Evolutionary conservation across 1,284 basidiomycete genomes (phyloP).

Genomic region (Pseudozyma thailandica): DNA sequence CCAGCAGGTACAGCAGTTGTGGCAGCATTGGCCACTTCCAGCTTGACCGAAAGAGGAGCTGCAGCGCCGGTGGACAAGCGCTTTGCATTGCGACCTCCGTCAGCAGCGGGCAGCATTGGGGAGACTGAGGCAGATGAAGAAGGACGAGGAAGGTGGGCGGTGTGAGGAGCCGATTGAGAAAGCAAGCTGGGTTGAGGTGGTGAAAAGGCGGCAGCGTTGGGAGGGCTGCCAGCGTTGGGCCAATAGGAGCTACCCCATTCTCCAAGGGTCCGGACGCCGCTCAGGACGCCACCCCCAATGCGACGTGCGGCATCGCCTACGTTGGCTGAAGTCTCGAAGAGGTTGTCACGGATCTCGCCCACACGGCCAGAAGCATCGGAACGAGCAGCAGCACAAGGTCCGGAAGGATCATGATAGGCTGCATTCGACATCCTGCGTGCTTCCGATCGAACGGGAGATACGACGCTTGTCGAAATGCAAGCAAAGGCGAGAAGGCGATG

Average conservation of each 20-base stretch:
- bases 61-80: slow-evolving; percentile 20
- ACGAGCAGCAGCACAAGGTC: slow-evolving; percentile 3
- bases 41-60: neutral
- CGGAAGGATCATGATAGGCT: slow-evolving; percentile 14
- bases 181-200: slow-evolving; percentile 27
- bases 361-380: slow-evolving; percentile 18
- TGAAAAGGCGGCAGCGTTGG: slow-evolving; percentile 4
- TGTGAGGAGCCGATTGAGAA: slow-evolving; percentile 42
- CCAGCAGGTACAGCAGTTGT: slow-evolving; percentile 1
- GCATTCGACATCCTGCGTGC: slow-evolving; percentile 13
- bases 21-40: slow-evolving; percentile 1
- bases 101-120: slow-evolving; percentile 29
- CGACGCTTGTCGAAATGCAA: slow-evolving; percentile 3
- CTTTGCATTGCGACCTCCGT: slow-evolving; percentile 10
- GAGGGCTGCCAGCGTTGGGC: slow-evolving; percentile 30
- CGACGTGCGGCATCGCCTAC: slow-evolving; percentile 47
- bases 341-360: slow-evolving; percentile 44
- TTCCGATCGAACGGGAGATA: slow-evolving; percentile 25
- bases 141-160: slow-evolving; percentile 11
- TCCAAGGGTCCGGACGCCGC: slow-evolving; percentile 41
- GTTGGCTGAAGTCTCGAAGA: slow-evolving; percentile 45
- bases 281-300: slow-evolving; percentile 44
- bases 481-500: slow-evolving; percentile 37
- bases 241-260: slow-evolving; percentile 49
- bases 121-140: slow-evolving; percentile 38